Conservation (phyloP, 1,139 yeast genomes). For the Yamadazyma trypodendri region DNA sequence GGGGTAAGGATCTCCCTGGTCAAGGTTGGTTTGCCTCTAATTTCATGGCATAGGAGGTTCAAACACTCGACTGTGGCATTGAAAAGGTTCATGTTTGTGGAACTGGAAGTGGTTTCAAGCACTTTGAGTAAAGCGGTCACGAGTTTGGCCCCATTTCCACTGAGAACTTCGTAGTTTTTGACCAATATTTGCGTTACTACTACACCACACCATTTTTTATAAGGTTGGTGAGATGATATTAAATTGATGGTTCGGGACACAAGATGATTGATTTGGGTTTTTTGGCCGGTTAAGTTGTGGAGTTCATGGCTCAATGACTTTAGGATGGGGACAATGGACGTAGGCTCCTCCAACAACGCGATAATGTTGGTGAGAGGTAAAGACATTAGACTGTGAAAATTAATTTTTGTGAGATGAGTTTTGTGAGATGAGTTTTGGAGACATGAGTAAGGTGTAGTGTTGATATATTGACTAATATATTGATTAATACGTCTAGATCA, state of each 20-base stretch:
- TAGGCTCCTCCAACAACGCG: conserved; percentile 36
- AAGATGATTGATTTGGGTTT: conserved; percentile 56
- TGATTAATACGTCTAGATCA: too few relatives aligned
- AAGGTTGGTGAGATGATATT: conserved; percentile 47
- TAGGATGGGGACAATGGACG: conserved; percentile 35
- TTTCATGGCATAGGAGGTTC: conserved; percentile 48
- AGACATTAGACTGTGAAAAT: conserved; percentile 21
- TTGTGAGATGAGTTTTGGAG: conserved; percentile 11
- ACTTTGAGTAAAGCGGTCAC: conserved; percentile 55
- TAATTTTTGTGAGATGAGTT: conserved; percentile 2
- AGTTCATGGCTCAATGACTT: conserved; percentile 28
- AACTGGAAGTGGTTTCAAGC: conserved; percentile 50
- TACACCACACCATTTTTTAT: conserved; percentile 63
- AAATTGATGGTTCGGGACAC: conserved; percentile 56
- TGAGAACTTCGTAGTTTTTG: conserved; percentile 51
- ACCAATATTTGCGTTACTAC: conserved; percentile 52
- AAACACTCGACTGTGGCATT: conserved; percentile 51
- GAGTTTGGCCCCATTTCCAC: conserved; percentile 60
- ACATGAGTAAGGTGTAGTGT: too few relatives aligned
- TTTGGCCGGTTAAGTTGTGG: conserved; percentile 39
- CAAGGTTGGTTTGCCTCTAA: conserved; percentile 79
- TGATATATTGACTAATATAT: too few relatives aligned
- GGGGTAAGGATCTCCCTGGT: conserved; percentile 87
- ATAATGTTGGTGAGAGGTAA: conserved; percentile 34
- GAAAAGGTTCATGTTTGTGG: conserved; percentile 40